Evolutionary conservation across 1,139 yeast species (phyloP).

Genomic region (Pichia sp.): DNA sequence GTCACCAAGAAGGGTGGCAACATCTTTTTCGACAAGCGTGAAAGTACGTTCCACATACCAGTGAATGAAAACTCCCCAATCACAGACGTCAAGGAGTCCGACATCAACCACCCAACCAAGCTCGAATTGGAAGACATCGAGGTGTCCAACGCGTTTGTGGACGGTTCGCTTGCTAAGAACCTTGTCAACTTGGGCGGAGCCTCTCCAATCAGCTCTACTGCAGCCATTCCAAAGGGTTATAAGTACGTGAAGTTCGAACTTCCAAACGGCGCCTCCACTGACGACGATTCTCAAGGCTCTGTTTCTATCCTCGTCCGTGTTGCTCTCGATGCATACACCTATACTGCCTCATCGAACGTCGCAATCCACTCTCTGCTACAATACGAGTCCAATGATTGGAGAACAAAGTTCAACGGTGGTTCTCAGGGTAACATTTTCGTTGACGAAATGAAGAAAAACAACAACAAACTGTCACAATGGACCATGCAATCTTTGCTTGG

Average conservation of each 20-base stretch:
- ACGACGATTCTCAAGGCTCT: constrained; percentile 36
- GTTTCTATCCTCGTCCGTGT: constrained; percentile 49
- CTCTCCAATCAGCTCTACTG: constrained; percentile 28
- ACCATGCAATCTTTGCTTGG: constrained; percentile 52
- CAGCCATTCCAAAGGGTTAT: constrained; percentile 41
- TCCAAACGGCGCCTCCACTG: constrained; percentile 26
- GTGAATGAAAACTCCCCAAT: constrained; percentile 55
- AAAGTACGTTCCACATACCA: constrained; percentile 48
- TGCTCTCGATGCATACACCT: constrained; percentile 49
- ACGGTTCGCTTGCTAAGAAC: constrained; percentile 40
- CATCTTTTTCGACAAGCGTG: constrained; percentile 58
- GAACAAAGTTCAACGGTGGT: constrained; percentile 45
- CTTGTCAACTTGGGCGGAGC: constrained; percentile 41
- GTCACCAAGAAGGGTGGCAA: constrained; percentile 50
- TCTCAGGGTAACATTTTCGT: constrained; percentile 67
- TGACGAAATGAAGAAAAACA: constrained; percentile 60
- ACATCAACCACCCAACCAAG: constrained; percentile 50
- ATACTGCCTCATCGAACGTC: constrained; percentile 34
- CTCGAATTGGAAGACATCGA: constrained; percentile 53
- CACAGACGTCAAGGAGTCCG: constrained; percentile 42
- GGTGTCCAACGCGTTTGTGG: constrained; percentile 53
- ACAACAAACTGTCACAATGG: constrained; percentile 61
- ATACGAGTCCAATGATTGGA: constrained; percentile 56
- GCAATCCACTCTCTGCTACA: constrained; percentile 58
- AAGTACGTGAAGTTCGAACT: constrained; percentile 48